phyloP scores from a whole-genome alignment of 176 grass and related monocot genomes.

The Triticum aestivum region IWGSC_CS_RefSeq_v2.1 NC_057799.1:495175492-495175991 shows the following conservation, averaged over 20 bases:
- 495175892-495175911: no score
- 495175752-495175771: constrained; percentile 84
- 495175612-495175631: neutral
- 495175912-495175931: no score
- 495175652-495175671: constrained; percentile 92
- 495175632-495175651: neutral
- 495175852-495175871: no score
- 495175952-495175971: no score
- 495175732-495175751: constrained; percentile 96
- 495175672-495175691: constrained; percentile 86
- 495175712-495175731: constrained; percentile 97
- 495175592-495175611: constrained; percentile 22
- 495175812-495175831: neutral
- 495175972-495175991: no score
- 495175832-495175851: neutral
- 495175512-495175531: constrained; percentile 97
- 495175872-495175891: no score
- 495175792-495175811: constrained; percentile 43
- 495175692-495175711: constrained; percentile 83
- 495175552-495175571: constrained; percentile 97
- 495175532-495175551: constrained; percentile 94
- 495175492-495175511: constrained; percentile 84
- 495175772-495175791: constrained; percentile 83
- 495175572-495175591: constrained; percentile 36
- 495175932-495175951: no score